Base-by-base conservation (phyloP, 2,329 filamentous ascomycete species). In the Aspergillus sp. region DNA sequence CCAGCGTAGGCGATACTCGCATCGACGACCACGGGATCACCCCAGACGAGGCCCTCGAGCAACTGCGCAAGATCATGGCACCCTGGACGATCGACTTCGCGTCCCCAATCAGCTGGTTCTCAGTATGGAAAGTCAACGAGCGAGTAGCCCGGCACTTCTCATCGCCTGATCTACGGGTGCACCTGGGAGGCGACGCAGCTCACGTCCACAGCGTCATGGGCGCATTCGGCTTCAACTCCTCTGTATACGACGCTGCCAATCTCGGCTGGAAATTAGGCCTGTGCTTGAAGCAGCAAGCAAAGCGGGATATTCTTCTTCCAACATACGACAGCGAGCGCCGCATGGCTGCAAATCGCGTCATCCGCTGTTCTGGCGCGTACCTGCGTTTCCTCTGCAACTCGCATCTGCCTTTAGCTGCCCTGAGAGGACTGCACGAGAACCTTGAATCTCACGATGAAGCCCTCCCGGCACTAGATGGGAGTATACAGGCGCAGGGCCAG, bases 91-190 rank as follows among this genome's bases (percentile, higher is more conserved):
- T 56, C 12, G 31, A 52, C 11, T 56, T 56, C 12, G 54, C 46
- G 1, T 49, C 54, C 2, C 47, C 54, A 2, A 49, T 56, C 37
- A 56, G 54, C 33, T 56, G 54, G 54, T 56, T 56, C 31, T 45
- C 54, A 2, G 54, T 56, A 4, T 56, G 54, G 54, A 56, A 56
- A 52, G 49, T 52, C 39, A 52, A 52, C 23, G 49, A 52, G 24
- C 37, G 49, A 19, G 49, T 52, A 3, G 49, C 49, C 2, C 39
- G 49, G 2, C 39, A 27, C 17, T 52, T 52, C 19, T 52, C 49
- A n/a, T 52, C 49, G 1, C 9, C 39, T 3, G 49, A 52, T 21
- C 40, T 52, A 0, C 49, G 40, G 0, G 49, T 52, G 3, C 49
- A 52, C 15, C 17, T 52, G 1, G 49, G 49, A 4, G 49, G 49